phyloP scores from a whole-genome alignment of 75 land plant genomes.

The Adiantum capillusveneris region DNA sequence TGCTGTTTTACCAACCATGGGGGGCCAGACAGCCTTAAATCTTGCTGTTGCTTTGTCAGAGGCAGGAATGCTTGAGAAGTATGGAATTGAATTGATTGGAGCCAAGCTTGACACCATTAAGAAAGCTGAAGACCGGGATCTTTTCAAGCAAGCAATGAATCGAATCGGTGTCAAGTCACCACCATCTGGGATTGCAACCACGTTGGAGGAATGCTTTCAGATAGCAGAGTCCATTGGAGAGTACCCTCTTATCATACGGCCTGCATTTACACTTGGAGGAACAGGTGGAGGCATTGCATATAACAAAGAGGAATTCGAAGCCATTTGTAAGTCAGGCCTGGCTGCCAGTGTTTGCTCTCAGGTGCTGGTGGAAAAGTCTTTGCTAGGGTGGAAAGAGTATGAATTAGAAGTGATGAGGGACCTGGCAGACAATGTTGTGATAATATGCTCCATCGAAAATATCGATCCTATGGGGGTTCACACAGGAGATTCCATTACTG shows the following conservation, averaged over 20 bases:
- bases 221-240: conserved; percentile 82
- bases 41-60: conserved; percentile 90
- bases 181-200: conserved; percentile 85
- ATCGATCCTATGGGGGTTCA: conserved; percentile 99
- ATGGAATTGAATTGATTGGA: conserved; percentile 80
- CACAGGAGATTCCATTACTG: conserved; percentile 97
- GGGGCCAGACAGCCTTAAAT: conserved; percentile 96
- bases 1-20: conserved; percentile 97
- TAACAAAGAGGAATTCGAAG: conserved; percentile 88
- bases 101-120: conserved; percentile 90
- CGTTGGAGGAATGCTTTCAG: conserved; percentile 66
- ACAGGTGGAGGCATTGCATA: conserved; percentile 99
- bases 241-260: conserved; percentile 84
- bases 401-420: conserved; percentile 99
- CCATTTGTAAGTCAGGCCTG: conserved; percentile 89
- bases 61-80: conserved; percentile 66
- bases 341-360: conserved; percentile 89
- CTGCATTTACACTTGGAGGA: conserved; percentile 96
- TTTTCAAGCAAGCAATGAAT: conserved; percentile 91
- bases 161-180: conserved; percentile 90
- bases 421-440: conserved; percentile 96
- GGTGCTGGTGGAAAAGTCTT: conserved; percentile 88
- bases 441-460: conserved; percentile 97
- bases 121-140: conserved; percentile 87
- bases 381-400: conserved; percentile 99